Evolutionary conservation across 495 filamentous ascomycete species (phyloP), one percentile per base, ranked within the genome.

Genomic region (Staphylotrichum longicolle): DNA sequence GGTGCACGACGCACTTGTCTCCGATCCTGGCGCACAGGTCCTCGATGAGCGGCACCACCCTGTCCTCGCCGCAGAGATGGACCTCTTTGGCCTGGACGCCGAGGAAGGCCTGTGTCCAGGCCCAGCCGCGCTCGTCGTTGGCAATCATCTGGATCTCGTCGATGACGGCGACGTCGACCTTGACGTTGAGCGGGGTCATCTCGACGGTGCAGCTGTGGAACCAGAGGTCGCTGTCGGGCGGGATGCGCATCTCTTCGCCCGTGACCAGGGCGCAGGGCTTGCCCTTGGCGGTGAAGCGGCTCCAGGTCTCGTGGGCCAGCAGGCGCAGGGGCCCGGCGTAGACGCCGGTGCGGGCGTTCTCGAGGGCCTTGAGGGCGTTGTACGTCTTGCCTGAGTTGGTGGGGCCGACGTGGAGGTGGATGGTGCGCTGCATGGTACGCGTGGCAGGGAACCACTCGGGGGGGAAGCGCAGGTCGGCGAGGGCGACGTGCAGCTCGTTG

Each of bases 341-440:
- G 57, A 96, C 85, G 12, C 95, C 95, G 27, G 79, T 82, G 45
- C 86, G 81, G 34, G 87, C 85, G 40, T 82, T 75, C 71, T 95
- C 88, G 8, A 99, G 83, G n/a, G 88, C 83, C 74, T 96, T 87
- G 54, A 99, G 74, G 4, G 95, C 95, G 71, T 91, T 88, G 73
- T 98, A 98, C 3, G 95, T 99, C 76, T 99, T 99, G 58, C 95
- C 95, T 5, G 93, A 97, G 74, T 99, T 99, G 3, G 95, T 99
- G 0, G 95, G 95, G 2, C 95, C 95, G 49, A 99, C 92, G 70
- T 99, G 95, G 8, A 99, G 77, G 78, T 97, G 89, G 58, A 97
- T 82, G 3, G 84, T 93, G 41, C 95, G 82, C 69, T 93, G 87
- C 58, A 92, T 75, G 20, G 84, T 77, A 52, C 95, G 83, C 27